Percentiles rank a stretch among this genome's conserved stretches.
Conservation (phyloP, 805 yeast genomes). For the Pichia californica region DNA sequence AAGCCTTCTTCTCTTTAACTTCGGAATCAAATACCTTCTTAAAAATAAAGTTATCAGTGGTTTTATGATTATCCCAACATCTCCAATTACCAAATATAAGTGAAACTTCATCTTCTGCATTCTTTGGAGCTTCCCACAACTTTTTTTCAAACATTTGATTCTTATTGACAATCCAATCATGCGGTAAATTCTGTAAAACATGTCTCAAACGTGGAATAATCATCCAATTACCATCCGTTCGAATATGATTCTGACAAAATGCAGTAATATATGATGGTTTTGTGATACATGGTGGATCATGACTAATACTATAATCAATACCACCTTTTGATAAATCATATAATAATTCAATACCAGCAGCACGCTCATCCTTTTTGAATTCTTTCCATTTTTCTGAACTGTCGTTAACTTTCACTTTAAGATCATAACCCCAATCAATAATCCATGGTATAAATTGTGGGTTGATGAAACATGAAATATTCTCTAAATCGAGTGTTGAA, state of each 20-base stretch:
- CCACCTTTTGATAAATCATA: conserved; percentile 37
- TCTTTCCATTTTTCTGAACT: conserved; percentile 7
- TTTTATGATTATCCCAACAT: conserved; percentile 78
- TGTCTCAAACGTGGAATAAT: conserved; percentile 74
- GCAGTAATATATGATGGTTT: conserved; percentile 80
- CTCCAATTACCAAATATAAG: conserved; percentile 73
- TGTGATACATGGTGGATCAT: conserved; percentile 86
- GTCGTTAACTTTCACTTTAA: conserved; percentile 6
- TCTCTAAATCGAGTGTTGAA: conserved; percentile 14
- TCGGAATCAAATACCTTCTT: conserved; percentile 39
- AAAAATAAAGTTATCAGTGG: conserved; percentile 52
- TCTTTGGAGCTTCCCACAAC: conserved; percentile 39
- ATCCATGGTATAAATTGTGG: conserved; percentile 21
- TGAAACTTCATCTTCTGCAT: conserved; percentile 50
- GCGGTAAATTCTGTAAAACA: conserved; percentile 53
- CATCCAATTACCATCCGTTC: conserved; percentile 86
- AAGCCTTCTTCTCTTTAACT: conserved; percentile 4
- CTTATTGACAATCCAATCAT: conserved; percentile 37
- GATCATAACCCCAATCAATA: conserved; percentile 5
- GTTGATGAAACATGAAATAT: conserved; percentile 14
- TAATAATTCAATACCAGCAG: conserved; percentile 33
- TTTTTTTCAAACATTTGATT: conserved; percentile 27
- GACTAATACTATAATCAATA: conserved; percentile 43
- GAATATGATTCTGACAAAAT: conserved; percentile 62
- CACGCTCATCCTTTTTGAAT: conserved; percentile 11